A percentile compares a stretch with the other conserved stretches of the same genome.
phyloP scores from a whole-genome alignment of 805 yeast species.

The Starmerella stellata region DNA sequence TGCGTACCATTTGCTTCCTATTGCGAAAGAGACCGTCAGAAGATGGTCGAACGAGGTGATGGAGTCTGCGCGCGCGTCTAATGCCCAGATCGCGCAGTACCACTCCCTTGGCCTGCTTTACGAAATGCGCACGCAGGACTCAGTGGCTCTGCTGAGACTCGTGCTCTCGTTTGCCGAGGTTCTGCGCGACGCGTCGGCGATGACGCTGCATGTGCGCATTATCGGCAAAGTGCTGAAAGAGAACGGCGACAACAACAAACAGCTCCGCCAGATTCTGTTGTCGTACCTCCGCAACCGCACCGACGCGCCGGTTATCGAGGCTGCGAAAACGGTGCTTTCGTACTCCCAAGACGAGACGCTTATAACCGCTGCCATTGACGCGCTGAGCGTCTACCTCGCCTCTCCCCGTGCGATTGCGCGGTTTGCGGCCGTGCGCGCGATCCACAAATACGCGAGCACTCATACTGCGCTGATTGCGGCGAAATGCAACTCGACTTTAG shows the following conservation, averaged over 20 bases:
- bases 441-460: slow-evolving; percentile 66
- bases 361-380: slow-evolving; percentile 36
- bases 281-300: slow-evolving; percentile 61
- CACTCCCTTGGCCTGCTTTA: slow-evolving; percentile 87
- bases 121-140: slow-evolving; percentile 74
- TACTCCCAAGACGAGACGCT: slow-evolving; percentile 37
- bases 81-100: slow-evolving; percentile 56
- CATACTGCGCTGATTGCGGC: slow-evolving; percentile 49
- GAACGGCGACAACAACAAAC: slow-evolving; percentile 44
- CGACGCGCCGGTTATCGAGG: slow-evolving; percentile 84
- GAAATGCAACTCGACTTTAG: slow-evolving; percentile 69
- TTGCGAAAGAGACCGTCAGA: slow-evolving; percentile 78
- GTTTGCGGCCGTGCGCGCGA: slow-evolving; percentile 81
- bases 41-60: slow-evolving; percentile 89
- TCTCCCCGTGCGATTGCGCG: slow-evolving; percentile 81
- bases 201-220: slow-evolving; percentile 68
- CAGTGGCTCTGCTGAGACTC: slow-evolving; percentile 82
- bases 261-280: slow-evolving; percentile 45
- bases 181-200: slow-evolving; percentile 65
- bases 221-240: slow-evolving; percentile 39
- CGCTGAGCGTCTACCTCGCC: slow-evolving; percentile 58
- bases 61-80: slow-evolving; percentile 57
- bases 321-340: slow-evolving; percentile 56
- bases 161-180: slow-evolving; percentile 42
- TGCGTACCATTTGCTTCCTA: slow-evolving; percentile 75